phyloP scores from a whole-genome alignment of 176 grass and related monocot genomes.

The Hsuehochloa calcarea region DNA sequence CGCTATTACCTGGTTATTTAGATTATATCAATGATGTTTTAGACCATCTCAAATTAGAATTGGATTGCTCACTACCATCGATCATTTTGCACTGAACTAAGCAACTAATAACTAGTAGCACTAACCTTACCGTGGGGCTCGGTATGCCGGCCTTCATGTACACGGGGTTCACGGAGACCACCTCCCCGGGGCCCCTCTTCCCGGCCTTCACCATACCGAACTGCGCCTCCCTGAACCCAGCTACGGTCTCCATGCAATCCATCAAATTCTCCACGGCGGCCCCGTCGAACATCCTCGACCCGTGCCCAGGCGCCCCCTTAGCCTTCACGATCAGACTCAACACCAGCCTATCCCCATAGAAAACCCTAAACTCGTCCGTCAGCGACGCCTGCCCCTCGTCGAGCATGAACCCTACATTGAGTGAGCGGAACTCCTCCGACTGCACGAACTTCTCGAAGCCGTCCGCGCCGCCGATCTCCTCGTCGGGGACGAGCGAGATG shows the following conservation, averaged over 20 bases:
- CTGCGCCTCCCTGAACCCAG: conserved; percentile 65
- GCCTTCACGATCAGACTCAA: conserved; percentile 68
- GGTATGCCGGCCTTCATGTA: conserved; percentile 84
- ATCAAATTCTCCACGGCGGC: conserved; percentile 75
- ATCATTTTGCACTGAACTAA: not conserved
- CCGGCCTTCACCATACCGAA: conserved; percentile 69
- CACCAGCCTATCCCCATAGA: conserved; percentile 75
- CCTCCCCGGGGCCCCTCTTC: conserved; percentile 47
- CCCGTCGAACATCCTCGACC: conserved; percentile 76
- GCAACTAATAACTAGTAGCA: not conserved
- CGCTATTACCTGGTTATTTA: not conserved
- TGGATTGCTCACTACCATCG: not conserved
- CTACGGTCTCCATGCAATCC: conserved; percentile 57
- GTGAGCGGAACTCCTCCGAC: conserved; percentile 62
- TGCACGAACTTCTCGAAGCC: conserved; percentile 46
- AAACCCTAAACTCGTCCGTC: conserved; percentile 78
- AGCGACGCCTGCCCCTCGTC: conserved; percentile 88
- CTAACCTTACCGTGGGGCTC: conserved; percentile 60
- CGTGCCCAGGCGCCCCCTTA: conserved; percentile 63
- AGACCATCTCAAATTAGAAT: not conserved
- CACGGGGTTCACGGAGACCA: conserved; percentile 76
- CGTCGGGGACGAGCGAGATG: conserved; percentile 82
- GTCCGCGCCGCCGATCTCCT: conserved; percentile 71
- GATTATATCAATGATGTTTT: not conserved
- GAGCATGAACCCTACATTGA: conserved; percentile 82